Evolutionary conservation across 768 basidiomycete species (phyloP), one percentile per base, ranked within the genome.

Genomic region (Mycena indigotica): DNA sequence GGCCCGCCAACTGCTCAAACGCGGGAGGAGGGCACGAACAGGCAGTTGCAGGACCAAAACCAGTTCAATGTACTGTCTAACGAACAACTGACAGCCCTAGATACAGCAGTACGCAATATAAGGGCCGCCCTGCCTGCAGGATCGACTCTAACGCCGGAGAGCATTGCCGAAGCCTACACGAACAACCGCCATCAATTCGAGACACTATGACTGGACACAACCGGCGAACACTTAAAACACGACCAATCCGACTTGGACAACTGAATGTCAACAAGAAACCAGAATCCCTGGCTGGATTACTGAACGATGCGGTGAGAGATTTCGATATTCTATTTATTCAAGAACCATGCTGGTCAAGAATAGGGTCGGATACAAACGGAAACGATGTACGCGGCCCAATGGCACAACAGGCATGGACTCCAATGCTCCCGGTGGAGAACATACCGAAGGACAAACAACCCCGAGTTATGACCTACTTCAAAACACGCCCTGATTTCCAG

Each of bases 281-380:
- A 55, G 40, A 19, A 45, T 12, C 5, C 28, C 57, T 10, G 26
- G 52, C 24, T 55, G 57, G 21, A 50, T 28, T 17, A 54, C 55
- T 58, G 13, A 58, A 58, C 24, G 28, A 39, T 17, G 23, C 23
- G 19, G 28, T 12, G 17, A 25, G 48, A 12, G 38, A 50, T 19
- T 38, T 28, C 46, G 65, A 62, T 54, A 56, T 62, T 6, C 15
- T 62, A 2, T 6, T 61, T 2, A 30, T 55, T 3, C 41, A 17
- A 8, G 60, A 61, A 46, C 60, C 60, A 28, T 62, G 61, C 60
- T 62, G 59, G 53, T 52, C 52, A 23, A 32, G 50, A 50, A 53
- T 61, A 21, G n/a, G n/a, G n/a, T n/a, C n/a, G n/a, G n/a, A n/a
- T n/a, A n/a, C n/a, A n/a, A n/a, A n/a, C n/a, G 57, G 58, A 24